These are phyloP conservation scores for Sanghuangporus weigelae DNA, from an alignment of 1,284 basidiomycete species.

Conservation along the genomic window DNA sequence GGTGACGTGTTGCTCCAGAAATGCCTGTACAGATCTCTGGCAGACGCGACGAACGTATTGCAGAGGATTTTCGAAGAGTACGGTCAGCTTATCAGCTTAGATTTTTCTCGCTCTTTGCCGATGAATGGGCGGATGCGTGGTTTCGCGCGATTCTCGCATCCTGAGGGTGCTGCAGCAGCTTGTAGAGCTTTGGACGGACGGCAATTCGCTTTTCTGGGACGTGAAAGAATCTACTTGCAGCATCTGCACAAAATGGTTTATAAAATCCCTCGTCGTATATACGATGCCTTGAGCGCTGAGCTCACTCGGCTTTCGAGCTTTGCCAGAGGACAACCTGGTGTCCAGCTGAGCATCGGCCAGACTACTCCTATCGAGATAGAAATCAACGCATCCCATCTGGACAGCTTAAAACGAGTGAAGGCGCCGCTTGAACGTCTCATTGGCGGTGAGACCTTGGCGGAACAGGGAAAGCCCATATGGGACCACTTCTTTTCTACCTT, in stretches of 20 bases:
- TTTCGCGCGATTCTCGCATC: neutral
- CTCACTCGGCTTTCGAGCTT: slow-evolving; percentile 2
- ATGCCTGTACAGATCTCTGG: slow-evolving; percentile 4
- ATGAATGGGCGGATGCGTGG: slow-evolving; percentile 9
- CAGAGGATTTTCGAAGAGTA: slow-evolving; percentile 8
- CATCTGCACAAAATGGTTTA: slow-evolving; percentile 12
- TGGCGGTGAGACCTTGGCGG: slow-evolving; percentile 49
- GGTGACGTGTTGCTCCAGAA: neutral
- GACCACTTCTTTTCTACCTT: slow-evolving; percentile 48
- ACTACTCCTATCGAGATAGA: slow-evolving; percentile 1
- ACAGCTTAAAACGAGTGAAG: slow-evolving; percentile 35
- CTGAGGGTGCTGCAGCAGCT: slow-evolving; percentile 8
- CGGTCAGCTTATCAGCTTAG: slow-evolving; percentile 10
- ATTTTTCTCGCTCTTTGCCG: neutral
- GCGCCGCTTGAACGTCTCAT: slow-evolving; percentile 52
- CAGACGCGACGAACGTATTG: neutral
- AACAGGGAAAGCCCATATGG: slow-evolving; percentile 52
- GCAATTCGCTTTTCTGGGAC: slow-evolving; percentile 8
- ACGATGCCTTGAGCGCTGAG: neutral
- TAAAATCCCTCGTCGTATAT: neutral
- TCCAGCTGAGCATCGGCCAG: neutral
- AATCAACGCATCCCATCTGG: slow-evolving; percentile 5
- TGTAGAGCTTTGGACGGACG: slow-evolving; percentile 4
- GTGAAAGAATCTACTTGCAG: slow-evolving; percentile 8
- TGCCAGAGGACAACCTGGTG: slow-evolving; percentile 7